Evolutionary conservation across 345 rosid species (phyloP), one percentile per base, ranked within the genome.

Genomic region (Isatis tinctoria): DNA sequence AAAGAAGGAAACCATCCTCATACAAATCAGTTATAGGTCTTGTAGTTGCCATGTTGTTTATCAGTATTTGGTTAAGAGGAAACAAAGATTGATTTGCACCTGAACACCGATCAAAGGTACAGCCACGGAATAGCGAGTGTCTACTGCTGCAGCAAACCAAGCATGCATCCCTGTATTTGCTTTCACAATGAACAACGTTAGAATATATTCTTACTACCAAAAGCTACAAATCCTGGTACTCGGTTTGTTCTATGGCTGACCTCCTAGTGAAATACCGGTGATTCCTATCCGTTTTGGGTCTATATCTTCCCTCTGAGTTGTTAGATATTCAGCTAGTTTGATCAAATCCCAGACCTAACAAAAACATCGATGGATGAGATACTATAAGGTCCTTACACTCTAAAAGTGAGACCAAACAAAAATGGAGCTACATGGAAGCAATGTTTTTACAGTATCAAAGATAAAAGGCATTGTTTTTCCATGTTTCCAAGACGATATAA

Each of bases 211-310:
- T 27, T 18, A 28, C 6, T 41, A 73, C n/a, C n/a, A 47, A 35
- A 65, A 66, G 60, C 60, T 63, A 32, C 22, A 47, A 3, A 24
- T 51, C 16, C 0, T 32, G 36, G 24, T 26, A 39, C 60, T 56
- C 14, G 17, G 0, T 13, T 28, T 58, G 47, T 72, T 77, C 10
- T 39, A 10, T 33, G 47, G 81, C 87, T 58, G 68, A 94, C 98
- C 99, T 88, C 99, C 99, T 59, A 92, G 85, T 8, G 97, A 92
- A 76, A 84, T 89, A 11, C 99, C 97, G 0, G 96, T 92, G 74
- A 94, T 90, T 78, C 99, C 97, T 75, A 92, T 94, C 82, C 85
- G 85, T 24, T 68, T 44, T 26, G 90, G 85, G 76, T 92, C 93
- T 70, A 92, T 84, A 78, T 95, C 97, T 56, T 86, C 84, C 45